A percentile compares a stretch with the other conserved stretches of the same genome.
These are phyloP conservation scores for Teunomyces panamensis DNA, from an alignment of 805 yeast species.

Conservation along the genomic window DNA sequence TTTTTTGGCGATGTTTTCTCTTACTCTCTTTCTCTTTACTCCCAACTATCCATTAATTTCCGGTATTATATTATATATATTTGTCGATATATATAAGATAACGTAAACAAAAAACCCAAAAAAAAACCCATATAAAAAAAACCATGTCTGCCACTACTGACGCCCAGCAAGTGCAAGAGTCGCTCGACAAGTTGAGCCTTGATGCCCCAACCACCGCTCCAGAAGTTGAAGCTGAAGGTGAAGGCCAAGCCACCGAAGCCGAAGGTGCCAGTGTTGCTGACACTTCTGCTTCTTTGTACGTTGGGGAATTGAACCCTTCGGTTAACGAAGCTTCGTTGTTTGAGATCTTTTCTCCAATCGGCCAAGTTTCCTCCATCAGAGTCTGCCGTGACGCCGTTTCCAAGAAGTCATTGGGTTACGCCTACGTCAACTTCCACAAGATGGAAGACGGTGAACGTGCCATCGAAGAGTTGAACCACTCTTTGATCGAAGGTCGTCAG, in stretches of 20 bases:
- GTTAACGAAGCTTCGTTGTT: conserved; percentile 93
- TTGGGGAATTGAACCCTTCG: conserved; percentile 91
- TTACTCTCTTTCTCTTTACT: background rate
- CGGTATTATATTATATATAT: conserved; percentile 3
- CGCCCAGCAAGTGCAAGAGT: conserved; percentile 44
- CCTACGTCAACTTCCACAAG: conserved; percentile 94
- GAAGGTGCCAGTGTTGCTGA: conserved; percentile 44
- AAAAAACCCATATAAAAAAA: conserved; percentile 1
- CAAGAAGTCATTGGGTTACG: conserved; percentile 96
- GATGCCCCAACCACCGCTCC: conserved; percentile 27
- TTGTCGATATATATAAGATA: conserved; percentile 4
- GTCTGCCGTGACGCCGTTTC: conserved; percentile 98
- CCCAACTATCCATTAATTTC: conserved; percentile 3
- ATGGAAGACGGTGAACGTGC: conserved; percentile 90
- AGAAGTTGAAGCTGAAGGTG: conserved; percentile 26
- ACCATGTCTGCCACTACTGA: conserved; percentile 33
- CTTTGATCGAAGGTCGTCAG: conserved; percentile 89
- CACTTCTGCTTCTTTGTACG: conserved; percentile 84
- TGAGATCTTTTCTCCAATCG: conserved; percentile 91
- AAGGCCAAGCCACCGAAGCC: conserved; percentile 28
- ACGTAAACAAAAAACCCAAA: background rate
- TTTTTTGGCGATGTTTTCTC: background rate
- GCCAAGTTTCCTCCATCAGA: conserved; percentile 94
- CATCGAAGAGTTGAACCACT: conserved; percentile 91
- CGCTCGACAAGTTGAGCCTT: conserved; percentile 47